Evolutionary conservation across 1,139 yeast genomes (phyloP).

Genomic region (Yamadazyma jaroonii): DNA sequence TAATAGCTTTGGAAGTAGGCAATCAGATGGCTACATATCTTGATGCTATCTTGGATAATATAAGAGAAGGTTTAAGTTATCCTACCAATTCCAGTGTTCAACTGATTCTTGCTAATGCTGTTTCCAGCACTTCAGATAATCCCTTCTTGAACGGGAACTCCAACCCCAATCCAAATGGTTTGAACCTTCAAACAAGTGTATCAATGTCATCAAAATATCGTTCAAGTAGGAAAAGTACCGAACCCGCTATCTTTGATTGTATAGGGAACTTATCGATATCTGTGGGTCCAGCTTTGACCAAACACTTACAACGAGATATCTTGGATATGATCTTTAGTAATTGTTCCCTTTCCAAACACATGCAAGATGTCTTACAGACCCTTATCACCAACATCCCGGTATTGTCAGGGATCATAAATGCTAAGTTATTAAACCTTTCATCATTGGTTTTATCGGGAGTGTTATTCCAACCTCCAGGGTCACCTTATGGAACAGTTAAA

Average conservation of each 20-base stretch:
- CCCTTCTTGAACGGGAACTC: conserved; percentile 12
- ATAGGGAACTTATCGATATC: conserved; percentile 84
- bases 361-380: conserved; percentile 70
- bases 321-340: conserved; percentile 72
- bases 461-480: conserved; percentile 81
- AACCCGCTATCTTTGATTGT: conserved; percentile 86
- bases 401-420: conserved; percentile 68
- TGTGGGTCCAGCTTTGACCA: conserved; percentile 92
- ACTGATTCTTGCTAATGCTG: conserved; percentile 44
- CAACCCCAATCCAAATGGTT: conserved; percentile 12
- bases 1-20: conserved; percentile 79
- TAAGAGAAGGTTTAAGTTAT: conserved; percentile 73
- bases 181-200: conserved; percentile 25
- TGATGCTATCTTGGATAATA: conserved; percentile 80
- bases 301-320: conserved; percentile 79
- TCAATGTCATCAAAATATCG: conserved; percentile 52
- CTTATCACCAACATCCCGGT: conserved; percentile 78
- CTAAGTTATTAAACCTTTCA: conserved; percentile 67
- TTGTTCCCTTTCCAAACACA: conserved; percentile 77
- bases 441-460: conserved; percentile 81
- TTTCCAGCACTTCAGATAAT: conserved; percentile 23
- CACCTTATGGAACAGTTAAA: conserved; percentile 67
- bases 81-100: conserved; percentile 40
- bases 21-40: conserved; percentile 85
- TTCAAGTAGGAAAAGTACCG: conserved; percentile 68